These are phyloP conservation scores for Vararia minispora DNA, from an alignment of 768 basidiomycete species.

Conservation along the genomic window DNA sequence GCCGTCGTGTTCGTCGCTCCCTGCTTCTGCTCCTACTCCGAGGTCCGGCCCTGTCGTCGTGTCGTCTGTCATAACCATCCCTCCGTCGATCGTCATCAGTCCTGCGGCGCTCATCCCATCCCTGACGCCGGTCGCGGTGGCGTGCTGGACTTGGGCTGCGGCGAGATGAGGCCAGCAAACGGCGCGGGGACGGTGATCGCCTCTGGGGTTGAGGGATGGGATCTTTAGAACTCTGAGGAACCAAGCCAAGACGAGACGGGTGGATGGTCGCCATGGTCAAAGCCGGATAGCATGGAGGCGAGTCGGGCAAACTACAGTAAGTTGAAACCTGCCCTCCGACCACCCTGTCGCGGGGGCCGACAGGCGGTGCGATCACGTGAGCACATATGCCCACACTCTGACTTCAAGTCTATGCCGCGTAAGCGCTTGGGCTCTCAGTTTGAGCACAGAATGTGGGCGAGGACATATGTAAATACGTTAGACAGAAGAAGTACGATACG, in stretches of 20 bases:
- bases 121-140: conserved; percentile 9
- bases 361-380: no score
- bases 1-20: conserved; percentile 17
- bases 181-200: conserved; percentile 34
- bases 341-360: no score
- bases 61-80: conserved; percentile 7
- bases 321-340: no score
- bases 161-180: conserved; percentile 1
- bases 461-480: no score
- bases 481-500: no score
- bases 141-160: conserved; percentile 15
- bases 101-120: conserved; percentile 6
- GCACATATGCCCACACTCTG: no score
- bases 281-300: no score
- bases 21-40: conserved; percentile 17
- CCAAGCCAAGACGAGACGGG: conserved; percentile 4
- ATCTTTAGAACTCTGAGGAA: conserved; percentile 7
- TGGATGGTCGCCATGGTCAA: not conserved
- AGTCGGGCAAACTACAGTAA: no score
- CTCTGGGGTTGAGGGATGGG: conserved; percentile 16
- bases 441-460: no score
- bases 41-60: conserved; percentile 17
- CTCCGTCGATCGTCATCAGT: conserved; percentile 3
- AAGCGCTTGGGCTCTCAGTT: no score
- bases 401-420: no score